Conservation (phyloP, 2,329 filamentous ascomycete species). For the Aureobasidium sp. region DNA sequence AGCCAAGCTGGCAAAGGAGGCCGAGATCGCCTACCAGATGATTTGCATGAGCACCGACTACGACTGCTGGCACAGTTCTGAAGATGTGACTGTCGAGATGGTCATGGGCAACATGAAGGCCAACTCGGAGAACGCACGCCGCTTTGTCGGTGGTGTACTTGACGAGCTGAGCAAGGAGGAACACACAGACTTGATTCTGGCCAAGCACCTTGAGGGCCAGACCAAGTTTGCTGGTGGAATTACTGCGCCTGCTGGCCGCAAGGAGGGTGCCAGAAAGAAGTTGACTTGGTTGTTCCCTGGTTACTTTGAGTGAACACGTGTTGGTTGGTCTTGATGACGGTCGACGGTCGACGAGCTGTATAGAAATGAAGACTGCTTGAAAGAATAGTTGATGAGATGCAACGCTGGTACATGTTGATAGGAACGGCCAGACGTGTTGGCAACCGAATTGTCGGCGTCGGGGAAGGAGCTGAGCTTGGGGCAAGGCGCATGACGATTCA, state of each 20-base stretch:
- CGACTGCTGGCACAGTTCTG: conserved; percentile 88
- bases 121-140: conserved; percentile 80
- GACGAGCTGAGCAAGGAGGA: conserved; percentile 76
- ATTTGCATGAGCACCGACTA: conserved; percentile 99
- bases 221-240: conserved; percentile 74
- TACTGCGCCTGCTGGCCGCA: conserved; percentile 70
- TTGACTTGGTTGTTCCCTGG: conserved; percentile 83
- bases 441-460: conserved; percentile 5
- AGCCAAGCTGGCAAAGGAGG: conserved; percentile 91
- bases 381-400: too few relatives aligned
- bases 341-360: neutral
- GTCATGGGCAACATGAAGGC: conserved; percentile 95
- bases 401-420: neutral
- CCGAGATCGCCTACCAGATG: conserved; percentile 94
- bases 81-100: conserved; percentile 87
- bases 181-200: conserved; percentile 66
- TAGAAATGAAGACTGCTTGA: neutral
- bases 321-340: neutral
- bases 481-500: conserved; percentile 10
- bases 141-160: conserved; percentile 77
- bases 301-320: conserved; percentile 49
- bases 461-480: conserved; percentile 7
- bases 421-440: neutral
- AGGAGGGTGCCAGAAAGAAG: conserved; percentile 67
- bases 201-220: conserved; percentile 72